Base-by-base conservation (phyloP, 441 rosid species). In the Iberis amara region DNA sequence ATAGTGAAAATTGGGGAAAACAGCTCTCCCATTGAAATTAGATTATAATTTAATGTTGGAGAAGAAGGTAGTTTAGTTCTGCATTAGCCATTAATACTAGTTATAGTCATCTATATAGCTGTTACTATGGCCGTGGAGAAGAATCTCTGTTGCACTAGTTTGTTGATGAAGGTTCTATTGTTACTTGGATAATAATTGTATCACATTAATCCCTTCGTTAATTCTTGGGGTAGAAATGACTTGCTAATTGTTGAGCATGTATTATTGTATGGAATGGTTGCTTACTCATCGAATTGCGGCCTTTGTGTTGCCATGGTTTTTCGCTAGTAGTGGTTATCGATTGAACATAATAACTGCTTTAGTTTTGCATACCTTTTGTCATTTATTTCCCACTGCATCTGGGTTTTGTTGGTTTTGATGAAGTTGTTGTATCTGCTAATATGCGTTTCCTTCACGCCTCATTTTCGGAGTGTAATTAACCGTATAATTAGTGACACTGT, bases 141-240 rank as follows among this genome's bases (percentile, higher is more conserved):
- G 3, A 26, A 8, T 14, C 14, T 35, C 0, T 64, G 57, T 35
- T 55, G 57, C 14, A 21, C 39, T 28, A 30, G 40, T 55, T 24
- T 39, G 39, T 28, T 48, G 45, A 58, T 9, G 23, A 52, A 24
- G 39, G 42, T 15, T 41, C 18, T 18, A 3, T 48, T 40, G 62
- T 13, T 49, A 24, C 28, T 55, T 49, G 28, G 55, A 55, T 47
- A 8, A 38, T 39, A 61, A 8, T 26, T 43, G 33, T 24, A 47
- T n/a, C 32, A 37, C 39, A 65, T 44, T 43, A 43, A 24, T 39
- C 51, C 38, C 23, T 57, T 65, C 28, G 14, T 36, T 2, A 8
- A 50, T 57, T 51, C 48, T 65, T 18, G 47, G 28, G 47, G 28
- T 44, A 39, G 45, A 52, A 38, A 14, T 57, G 43, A 47, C 65